These are phyloP conservation scores for Leccinum longicurvipes DNA, from an alignment of 768 basidiomycete genomes.

Conservation along the genomic window DNA sequence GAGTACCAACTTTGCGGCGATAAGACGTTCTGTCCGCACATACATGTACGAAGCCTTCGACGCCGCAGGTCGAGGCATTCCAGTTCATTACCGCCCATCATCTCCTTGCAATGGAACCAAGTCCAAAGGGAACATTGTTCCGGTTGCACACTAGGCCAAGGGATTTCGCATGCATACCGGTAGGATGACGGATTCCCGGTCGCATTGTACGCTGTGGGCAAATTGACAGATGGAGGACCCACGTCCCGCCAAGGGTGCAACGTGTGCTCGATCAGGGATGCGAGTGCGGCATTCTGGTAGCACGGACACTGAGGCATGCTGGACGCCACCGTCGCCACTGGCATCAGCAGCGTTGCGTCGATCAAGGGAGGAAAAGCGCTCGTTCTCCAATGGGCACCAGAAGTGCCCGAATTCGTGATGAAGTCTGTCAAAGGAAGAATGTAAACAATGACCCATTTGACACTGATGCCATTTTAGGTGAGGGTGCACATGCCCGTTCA, in stretches of 20 bases:
- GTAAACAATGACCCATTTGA: not conserved
- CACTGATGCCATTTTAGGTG: constrained; percentile 4
- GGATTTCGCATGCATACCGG: constrained; percentile 1
- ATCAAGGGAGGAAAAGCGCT: constrained; percentile 8
- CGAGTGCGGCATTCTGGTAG: constrained; percentile 8
- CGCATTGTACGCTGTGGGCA: constrained; percentile 1
- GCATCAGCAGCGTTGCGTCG: constrained; percentile 4
- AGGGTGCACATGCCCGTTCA: constrained; percentile 6
- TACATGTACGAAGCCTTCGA: not conserved
- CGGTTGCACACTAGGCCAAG: not conserved
- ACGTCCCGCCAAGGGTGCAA: not conserved
- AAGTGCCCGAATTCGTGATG: constrained; percentile 5
- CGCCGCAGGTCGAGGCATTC: not conserved
- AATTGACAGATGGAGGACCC: constrained; percentile 1
- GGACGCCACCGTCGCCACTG: constrained; percentile 5
- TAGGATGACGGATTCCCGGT: not conserved
- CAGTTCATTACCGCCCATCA: constrained; percentile 23
- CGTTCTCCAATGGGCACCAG: not conserved
- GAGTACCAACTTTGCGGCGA: constrained; percentile 1
- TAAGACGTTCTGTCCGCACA: constrained; percentile 3
- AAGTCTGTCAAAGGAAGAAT: not conserved
- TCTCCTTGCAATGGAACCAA: constrained; percentile 6
- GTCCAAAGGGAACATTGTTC: not conserved
- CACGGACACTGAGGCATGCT: constrained; percentile 1
- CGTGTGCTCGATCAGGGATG: constrained; percentile 7